Evolutionary conservation across 1,284 basidiomycete genomes (phyloP).

Genomic region (Ustilago hordei): DNA sequence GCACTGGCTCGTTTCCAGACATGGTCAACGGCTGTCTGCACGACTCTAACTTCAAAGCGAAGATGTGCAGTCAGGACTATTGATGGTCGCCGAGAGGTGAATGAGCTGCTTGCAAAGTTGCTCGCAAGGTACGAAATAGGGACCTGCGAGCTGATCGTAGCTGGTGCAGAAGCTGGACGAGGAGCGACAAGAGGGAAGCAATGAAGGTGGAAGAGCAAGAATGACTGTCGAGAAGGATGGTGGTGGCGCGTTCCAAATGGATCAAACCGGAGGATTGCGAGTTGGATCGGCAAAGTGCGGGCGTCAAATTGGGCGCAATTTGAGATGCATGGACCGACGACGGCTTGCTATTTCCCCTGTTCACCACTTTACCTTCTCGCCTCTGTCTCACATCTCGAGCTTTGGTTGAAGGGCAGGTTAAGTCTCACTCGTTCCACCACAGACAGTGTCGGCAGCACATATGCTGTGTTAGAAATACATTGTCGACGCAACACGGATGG

Average conservation of each 20-base stretch:
- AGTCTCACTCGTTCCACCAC: background rate
- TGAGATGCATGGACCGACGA: background rate
- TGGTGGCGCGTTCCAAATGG: slow-evolving; percentile 10
- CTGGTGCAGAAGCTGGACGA: background rate
- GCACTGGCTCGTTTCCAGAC: slow-evolving; percentile 21
- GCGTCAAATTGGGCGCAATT: slow-evolving; percentile 18
- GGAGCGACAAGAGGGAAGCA: background rate
- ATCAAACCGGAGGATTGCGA: background rate
- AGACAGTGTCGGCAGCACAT: background rate
- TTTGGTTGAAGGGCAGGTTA: background rate
- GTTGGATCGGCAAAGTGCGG: slow-evolving; percentile 18
- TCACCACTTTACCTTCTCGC: background rate
- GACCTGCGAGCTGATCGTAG: background rate
- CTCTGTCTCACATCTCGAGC: slow-evolving; percentile 3
- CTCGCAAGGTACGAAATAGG: background rate
- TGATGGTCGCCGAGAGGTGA: background rate
- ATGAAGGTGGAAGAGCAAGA: background rate
- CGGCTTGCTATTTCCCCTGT: background rate
- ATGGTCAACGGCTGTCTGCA: background rate
- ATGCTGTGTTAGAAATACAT: background rate
- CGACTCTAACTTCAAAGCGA: background rate
- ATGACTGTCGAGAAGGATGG: background rate
- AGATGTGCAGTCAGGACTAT: background rate
- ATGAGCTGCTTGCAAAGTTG: background rate
- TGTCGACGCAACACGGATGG: background rate